These are phyloP conservation scores for Pseudozyma sp. DNA, from an alignment of 1,284 basidiomycete genomes.

Conservation along the genomic window DNA sequence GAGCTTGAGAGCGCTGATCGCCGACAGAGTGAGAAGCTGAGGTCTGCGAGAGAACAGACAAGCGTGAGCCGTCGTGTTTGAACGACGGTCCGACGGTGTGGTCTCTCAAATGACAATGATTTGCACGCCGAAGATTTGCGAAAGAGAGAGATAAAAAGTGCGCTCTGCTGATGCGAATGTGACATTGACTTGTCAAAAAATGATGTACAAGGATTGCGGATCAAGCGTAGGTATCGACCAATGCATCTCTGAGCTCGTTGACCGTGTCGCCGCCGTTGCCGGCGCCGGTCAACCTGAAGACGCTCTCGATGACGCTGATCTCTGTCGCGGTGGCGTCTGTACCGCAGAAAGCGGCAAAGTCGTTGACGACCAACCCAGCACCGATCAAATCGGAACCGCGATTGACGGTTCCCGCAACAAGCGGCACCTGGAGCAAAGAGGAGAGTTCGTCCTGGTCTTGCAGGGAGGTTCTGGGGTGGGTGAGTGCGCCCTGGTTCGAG, in stretches of 20 bases:
- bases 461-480: slow-evolving; percentile 95
- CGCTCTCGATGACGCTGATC: slow-evolving; percentile 95
- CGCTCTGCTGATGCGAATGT: no score
- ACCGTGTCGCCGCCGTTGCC: slow-evolving; percentile 58
- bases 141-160: no score
- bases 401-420: slow-evolving; percentile 98
- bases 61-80: no score
- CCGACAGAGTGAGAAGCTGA: no score
- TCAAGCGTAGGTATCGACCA: slow-evolving; percentile 67
- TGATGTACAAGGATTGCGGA: neutral
- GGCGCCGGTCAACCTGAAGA: slow-evolving; percentile 75
- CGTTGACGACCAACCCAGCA: slow-evolving; percentile 96
- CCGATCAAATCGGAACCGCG: slow-evolving; percentile 97
- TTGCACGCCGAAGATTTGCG: no score
- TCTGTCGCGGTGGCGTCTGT: slow-evolving; percentile 87
- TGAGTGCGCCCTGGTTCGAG: slow-evolving; percentile 94
- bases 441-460: slow-evolving; percentile 98
- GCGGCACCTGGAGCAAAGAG: slow-evolving; percentile 90
- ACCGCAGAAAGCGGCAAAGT: slow-evolving; percentile 90
- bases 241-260: slow-evolving; percentile 64
- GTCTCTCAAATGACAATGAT: no score
- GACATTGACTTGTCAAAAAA: no score
- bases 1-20: no score
- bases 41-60: no score
- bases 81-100: no score